Conservation (phyloP, 441 rosid genomes). For the Kokia cookei region DNA sequence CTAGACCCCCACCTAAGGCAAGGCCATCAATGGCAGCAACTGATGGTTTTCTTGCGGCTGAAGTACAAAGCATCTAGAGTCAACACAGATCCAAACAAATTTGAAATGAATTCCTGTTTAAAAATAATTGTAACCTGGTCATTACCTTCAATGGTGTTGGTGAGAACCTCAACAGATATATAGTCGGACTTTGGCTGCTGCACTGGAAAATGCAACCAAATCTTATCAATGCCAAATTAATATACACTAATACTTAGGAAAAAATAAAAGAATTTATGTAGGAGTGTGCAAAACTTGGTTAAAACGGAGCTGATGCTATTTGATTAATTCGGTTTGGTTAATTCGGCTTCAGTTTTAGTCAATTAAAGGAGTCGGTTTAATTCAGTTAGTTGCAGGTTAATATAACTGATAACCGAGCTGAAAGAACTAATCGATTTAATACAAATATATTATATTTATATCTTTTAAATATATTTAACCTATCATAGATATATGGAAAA, state of each 20-base stretch:
- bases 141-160: conserved; percentile 75
- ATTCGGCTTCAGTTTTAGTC: neutral
- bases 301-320: neutral
- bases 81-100: conserved; percentile 2
- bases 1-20: conserved; percentile 97
- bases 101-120: neutral
- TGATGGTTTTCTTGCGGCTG: conserved; percentile 86
- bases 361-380: neutral
- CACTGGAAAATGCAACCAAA: conserved; percentile 31
- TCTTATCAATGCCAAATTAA: neutral
- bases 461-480: neutral
- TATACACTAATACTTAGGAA: neutral
- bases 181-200: conserved; percentile 55
- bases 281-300: neutral
- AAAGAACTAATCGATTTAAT: neutral
- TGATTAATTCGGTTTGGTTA: neutral
- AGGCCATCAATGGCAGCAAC: conserved; percentile 99
- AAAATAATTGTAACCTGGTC: neutral
- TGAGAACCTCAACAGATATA: conserved; percentile 54
- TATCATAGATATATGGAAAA: neutral
- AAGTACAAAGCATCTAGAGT: conserved; percentile 19
- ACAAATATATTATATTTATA: neutral
- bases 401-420: neutral
- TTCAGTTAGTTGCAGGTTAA: neutral
- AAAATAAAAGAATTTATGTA: neutral